Evolutionary conservation across 2,329 filamentous ascomycete genomes (phyloP).

Genomic region (Monosporascus cannonballus): DNA sequence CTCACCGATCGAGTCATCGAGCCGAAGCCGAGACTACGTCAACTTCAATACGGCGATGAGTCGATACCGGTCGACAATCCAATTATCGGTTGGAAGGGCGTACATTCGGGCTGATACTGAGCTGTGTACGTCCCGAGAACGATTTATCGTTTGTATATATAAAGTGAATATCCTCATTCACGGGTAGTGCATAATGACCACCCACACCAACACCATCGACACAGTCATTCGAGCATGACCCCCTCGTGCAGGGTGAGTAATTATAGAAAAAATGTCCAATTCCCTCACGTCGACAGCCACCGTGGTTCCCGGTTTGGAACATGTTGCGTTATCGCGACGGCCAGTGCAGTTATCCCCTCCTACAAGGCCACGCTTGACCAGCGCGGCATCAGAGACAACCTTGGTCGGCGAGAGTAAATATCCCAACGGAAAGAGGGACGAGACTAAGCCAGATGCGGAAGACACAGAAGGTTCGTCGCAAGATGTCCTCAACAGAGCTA

Average conservation of each 20-base stretch:
- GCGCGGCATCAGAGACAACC: slow-evolving; percentile 15
- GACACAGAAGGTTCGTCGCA: slow-evolving; percentile 7
- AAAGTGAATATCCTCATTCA: too few species aligned
- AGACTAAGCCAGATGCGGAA: background rate
- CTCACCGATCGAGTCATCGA: background rate
- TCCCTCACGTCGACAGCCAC: background rate
- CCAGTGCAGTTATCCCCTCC: background rate
- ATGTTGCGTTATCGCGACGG: background rate
- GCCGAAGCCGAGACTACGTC: background rate
- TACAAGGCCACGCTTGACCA: slow-evolving; percentile 6
- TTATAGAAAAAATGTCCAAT: background rate
- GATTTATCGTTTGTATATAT: background rate
- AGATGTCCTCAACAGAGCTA: background rate
- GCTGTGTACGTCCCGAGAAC: background rate
- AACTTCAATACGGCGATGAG: background rate
- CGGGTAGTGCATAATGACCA: too few species aligned
- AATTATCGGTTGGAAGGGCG: background rate
- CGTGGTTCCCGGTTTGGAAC: background rate
- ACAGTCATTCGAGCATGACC: too few species aligned
- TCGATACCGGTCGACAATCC: background rate
- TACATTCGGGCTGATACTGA: background rate
- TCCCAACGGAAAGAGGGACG: background rate
- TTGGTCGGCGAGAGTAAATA: slow-evolving; percentile 5
- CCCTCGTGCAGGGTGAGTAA: background rate
- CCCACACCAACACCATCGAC: slow-evolving; percentile 2